Percentiles rank a stretch among this genome's conserved stretches.
Conservation (phyloP, 441 rosid species). For the Aquilaria agallochum region DNA sequence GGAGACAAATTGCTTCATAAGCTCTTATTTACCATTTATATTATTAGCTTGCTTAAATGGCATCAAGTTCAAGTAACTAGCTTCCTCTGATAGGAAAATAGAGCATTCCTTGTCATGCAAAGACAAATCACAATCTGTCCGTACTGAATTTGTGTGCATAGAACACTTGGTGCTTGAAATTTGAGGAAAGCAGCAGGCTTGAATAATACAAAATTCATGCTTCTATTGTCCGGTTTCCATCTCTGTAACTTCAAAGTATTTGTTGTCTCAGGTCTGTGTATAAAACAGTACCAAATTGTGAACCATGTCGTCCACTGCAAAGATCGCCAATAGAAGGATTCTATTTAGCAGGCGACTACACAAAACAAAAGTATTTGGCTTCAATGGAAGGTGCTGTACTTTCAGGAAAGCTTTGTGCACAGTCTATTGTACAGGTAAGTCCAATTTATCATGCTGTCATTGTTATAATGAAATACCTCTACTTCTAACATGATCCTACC, state of each 20-base stretch:
- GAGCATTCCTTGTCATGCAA: too few species aligned
- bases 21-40: too few species aligned
- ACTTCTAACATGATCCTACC: too few species aligned
- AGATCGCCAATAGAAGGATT: slow-evolving; percentile 87
- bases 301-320: slow-evolving; percentile 89
- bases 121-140: too few species aligned
- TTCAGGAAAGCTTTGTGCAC: slow-evolving; percentile 87
- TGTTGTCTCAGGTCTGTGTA: slow-evolving; percentile 75
- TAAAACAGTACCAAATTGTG: slow-evolving; percentile 80
- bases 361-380: slow-evolving; percentile 94
- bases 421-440: slow-evolving; percentile 74
- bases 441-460: neutral
- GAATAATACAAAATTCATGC: neutral
- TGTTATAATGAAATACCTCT: too few species aligned
- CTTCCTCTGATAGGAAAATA: too few species aligned
- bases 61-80: too few species aligned
- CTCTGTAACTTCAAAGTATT: slow-evolving; percentile 7
- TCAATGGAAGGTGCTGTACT: slow-evolving; percentile 99
- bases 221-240: neutral
- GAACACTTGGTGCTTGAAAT: too few species aligned
- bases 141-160: too few species aligned
- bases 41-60: too few species aligned
- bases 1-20: too few species aligned
- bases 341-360: slow-evolving; percentile 91
- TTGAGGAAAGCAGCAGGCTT: neutral